These are phyloP conservation scores for Blattamonas nauphoetae DNA, from an alignment of 78 protist genomes.

Conservation along the genomic window DNA sequence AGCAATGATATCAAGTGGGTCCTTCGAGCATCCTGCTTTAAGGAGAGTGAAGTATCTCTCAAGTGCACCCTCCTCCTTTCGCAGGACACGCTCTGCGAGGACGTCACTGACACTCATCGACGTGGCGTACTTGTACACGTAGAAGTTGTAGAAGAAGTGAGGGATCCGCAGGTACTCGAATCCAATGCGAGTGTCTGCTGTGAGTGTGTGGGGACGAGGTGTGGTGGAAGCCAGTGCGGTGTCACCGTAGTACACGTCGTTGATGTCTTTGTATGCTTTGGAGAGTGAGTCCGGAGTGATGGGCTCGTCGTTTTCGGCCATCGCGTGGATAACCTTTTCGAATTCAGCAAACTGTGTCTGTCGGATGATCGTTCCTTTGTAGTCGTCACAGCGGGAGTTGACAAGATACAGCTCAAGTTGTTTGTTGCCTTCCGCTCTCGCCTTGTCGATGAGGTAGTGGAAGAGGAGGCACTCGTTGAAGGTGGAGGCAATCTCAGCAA, in stretches of 20 bases:
- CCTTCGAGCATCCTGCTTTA: not conserved
- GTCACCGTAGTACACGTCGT: not conserved
- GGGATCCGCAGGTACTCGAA: not conserved
- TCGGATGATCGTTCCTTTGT: not conserved
- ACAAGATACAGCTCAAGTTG: not conserved
- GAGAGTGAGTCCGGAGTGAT: slow-evolving; percentile 4
- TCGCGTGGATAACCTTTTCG: not conserved
- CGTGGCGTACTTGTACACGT: slow-evolving; percentile 8
- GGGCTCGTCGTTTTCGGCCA: not conserved
- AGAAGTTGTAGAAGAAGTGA: slow-evolving; percentile 13
- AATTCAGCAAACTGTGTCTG: slow-evolving; percentile 2
- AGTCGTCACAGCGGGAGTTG: not conserved
- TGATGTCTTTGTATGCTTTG: not conserved
- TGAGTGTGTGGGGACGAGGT: not conserved
- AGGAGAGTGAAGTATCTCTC: not conserved
- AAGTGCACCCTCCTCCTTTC: not conserved
- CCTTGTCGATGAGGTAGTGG: not conserved
- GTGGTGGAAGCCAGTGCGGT: not conserved
- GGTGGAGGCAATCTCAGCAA: slow-evolving; percentile 11
- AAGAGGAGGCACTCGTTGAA: not conserved
- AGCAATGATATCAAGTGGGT: not conserved
- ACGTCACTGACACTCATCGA: not conserved
- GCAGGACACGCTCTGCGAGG: not conserved
- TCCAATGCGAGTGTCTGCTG: not conserved
- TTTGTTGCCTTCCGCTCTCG: not conserved